Base-by-base conservation (phyloP, 441 rosid species). In the Gossypium davidsonii region DNA sequence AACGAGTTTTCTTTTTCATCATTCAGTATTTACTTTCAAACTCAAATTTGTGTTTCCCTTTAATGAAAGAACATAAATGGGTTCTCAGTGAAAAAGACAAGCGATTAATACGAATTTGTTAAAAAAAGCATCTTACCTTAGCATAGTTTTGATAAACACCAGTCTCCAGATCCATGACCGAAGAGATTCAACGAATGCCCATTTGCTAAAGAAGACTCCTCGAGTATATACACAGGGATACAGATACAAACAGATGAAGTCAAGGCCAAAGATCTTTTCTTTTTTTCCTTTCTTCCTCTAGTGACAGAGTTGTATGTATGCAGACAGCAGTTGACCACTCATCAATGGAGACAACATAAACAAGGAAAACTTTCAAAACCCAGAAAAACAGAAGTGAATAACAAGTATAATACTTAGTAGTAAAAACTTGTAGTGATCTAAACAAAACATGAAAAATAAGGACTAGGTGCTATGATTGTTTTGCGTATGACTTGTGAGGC, bases 131-230 rank as follows among this genome's bases (percentile, higher is more conserved):
- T 68, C 81, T 83, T 18, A 90, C 97, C 97, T 91, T 87, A 6
- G 75, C 71, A 58, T 10, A 78, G 51, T 86, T 85, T 37, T 67
- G 91, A 76, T 57, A 73, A 74, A 31, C 53, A 67, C 89, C 87
- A 26, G 78, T 71, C 77, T 89, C 92, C 75, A 74, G 87, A 81
- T 93, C 97, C 98, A 93, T 92, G 78, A 67, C 31, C 25, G 46
- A 52, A 79, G 73, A 74, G 65, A 78, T 67, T 65, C 68, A 53
- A 57, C 10, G 52, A 59, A 46, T 53, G 71, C 70, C 81, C 82
- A 77, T 73, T 65, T 56, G 77, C 70, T 34, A 51, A 76, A 66
- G 58, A 46, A 76, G 55, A 77, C 14, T 28, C 64, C 62, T 73
- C 71, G 25, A 71, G 61, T 71, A 57, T 42, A 44, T 15, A 60